Evolutionary conservation across 2,329 filamentous ascomycete genomes (phyloP), one percentile per base, ranked within the genome.

Genomic region (Aspergillus fijiensis): DNA sequence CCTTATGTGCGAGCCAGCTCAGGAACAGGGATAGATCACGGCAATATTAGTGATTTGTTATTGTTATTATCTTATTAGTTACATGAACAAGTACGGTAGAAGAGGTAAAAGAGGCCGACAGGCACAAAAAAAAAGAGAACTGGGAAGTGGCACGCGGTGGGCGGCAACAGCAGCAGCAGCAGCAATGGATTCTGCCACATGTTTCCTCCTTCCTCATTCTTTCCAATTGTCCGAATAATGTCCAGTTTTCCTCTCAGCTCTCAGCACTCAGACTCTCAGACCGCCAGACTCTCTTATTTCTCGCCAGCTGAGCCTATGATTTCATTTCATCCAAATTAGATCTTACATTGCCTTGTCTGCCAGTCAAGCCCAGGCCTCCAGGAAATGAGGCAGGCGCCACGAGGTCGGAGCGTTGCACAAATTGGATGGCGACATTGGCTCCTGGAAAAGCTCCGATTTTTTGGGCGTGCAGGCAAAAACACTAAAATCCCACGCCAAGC

Each of bases 1-100:
- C 53, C 53, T 55, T 55, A 55, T 55, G 53, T 55, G 42, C 48
- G 42, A 55, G 21, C 51, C 35, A 27, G 42, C 21, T 42, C 23
- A n/a, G 31, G 33, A 23, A 25, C 10, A 53, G 31, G 51, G 5
- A 53, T 21, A 35, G 31, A 52, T 21, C 31, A 9, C 10, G 50
- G 23, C 23, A 23, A 31, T 31, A 14, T 39, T 23, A 10, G 39
- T 33, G 10, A 35, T 35, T 35, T 35, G 33, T 4, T 35, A 16
- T 5, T 16, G 12, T 33, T 9, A 12, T 33, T 23, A 23, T 23
- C 4, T 23, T 29, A 10, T 29, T 2, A 29, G 10, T 29, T 9
- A 29, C 27, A 29, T 29, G 27, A 9, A 35, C 33, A 16, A 35
- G 12, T 16, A 10, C 33, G 14, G 14, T 35, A 35, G 33, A 35